Conservation (phyloP, 768 basidiomycete species). For the Tricholoma sp. region DNA sequence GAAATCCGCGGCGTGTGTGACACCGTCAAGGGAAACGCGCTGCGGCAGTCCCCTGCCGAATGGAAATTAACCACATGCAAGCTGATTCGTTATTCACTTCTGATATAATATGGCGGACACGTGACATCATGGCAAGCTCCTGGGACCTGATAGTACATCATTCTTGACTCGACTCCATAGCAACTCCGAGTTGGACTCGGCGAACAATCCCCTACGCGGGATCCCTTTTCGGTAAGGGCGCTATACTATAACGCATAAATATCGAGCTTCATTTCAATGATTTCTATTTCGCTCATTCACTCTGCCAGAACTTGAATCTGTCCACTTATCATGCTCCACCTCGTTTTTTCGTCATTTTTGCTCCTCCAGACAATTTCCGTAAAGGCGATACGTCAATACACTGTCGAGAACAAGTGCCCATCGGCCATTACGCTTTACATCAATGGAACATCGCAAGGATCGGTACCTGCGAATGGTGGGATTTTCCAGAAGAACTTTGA, state of each 20-base stretch:
- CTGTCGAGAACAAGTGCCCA: slow-evolving; percentile 24
- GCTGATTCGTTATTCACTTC: no score
- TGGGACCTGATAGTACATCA: no score
- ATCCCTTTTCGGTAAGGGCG: not conserved
- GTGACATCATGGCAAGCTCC: no score
- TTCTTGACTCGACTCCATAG: no score
- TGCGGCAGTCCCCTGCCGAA: no score
- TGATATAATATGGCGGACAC: no score
- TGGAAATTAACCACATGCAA: no score
- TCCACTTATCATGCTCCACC: not conserved
- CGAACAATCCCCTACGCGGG: not conserved
- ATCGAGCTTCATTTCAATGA: not conserved
- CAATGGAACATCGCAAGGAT: slow-evolving; percentile 18
- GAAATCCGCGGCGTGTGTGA: no score
- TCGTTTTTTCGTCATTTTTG: not conserved
- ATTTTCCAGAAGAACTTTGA: slow-evolving; percentile 10
- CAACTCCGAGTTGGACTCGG: no score
- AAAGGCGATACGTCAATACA: slow-evolving; percentile 7
- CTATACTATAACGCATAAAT: not conserved
- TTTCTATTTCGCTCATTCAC: no score
- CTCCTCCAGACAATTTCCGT: not conserved
- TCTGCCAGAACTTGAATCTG: no score
- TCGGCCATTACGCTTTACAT: slow-evolving; percentile 17
- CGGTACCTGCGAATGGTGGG: slow-evolving; percentile 15
- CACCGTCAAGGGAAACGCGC: no score